phyloP scores from a whole-genome alignment of 2,329 filamentous ascomycete species.

The Cercospora nicotianae region DNA sequence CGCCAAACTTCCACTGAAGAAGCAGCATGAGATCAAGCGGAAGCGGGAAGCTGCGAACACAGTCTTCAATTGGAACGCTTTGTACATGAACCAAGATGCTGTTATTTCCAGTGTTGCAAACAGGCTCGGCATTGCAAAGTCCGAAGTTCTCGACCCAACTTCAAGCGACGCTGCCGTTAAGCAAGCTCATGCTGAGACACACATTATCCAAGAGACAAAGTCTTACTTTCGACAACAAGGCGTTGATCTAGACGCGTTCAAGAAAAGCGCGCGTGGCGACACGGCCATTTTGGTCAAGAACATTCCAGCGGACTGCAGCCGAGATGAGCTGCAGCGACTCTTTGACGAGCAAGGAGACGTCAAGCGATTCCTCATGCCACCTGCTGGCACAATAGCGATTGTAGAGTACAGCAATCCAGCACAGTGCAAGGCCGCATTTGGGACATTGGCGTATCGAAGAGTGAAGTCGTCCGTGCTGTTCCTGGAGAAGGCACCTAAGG shows the following conservation, averaged over 20 bases:
- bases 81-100: conserved; percentile 96
- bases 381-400: conserved; percentile 89
- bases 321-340: conserved; percentile 73
- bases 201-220: conserved; percentile 95
- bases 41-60: conserved; percentile 75
- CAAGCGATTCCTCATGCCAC: conserved; percentile 82
- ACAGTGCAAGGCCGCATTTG: conserved; percentile 81
- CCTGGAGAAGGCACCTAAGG: conserved; percentile 86
- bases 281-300: conserved; percentile 91
- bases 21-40: conserved; percentile 85
- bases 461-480: conserved; percentile 90
- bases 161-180: conserved; percentile 92
- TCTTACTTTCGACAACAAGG: conserved; percentile 84
- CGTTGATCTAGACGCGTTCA: conserved; percentile 90
- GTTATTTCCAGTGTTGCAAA: conserved; percentile 87
- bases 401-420: conserved; percentile 79
- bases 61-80: conserved; percentile 96
- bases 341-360: conserved; percentile 86
- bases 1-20: conserved; percentile 89
- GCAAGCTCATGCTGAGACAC: conserved; percentile 94
- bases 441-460: conserved; percentile 80
- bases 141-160: conserved; percentile 90
- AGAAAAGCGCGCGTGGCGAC: conserved; percentile 78
- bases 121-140: conserved; percentile 84
- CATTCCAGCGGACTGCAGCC: conserved; percentile 78